Conservation (phyloP, 805 yeast species). For the Cyberlindnera americana region DNA sequence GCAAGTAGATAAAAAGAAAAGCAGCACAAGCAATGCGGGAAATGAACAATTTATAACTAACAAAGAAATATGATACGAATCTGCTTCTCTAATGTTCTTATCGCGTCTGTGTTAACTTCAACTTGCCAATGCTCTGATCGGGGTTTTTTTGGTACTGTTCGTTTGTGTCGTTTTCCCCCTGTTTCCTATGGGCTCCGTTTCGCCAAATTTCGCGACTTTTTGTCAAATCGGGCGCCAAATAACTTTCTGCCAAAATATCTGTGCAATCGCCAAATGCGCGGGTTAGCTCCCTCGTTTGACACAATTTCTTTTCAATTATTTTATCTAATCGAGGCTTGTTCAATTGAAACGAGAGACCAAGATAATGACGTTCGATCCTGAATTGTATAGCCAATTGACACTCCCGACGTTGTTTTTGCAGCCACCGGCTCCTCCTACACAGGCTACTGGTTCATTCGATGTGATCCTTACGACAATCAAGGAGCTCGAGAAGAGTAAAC, state of each 20-base stretch:
- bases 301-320: too few relatives aligned
- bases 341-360: background rate
- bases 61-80: too few relatives aligned
- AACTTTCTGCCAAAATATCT: too few relatives aligned
- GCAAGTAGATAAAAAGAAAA: background rate
- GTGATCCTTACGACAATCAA: constrained; percentile 5
- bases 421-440: constrained; percentile 9
- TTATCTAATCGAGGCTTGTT: background rate
- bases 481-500: background rate
- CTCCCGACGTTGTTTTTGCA: constrained; percentile 13
- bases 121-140: too few relatives aligned
- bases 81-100: background rate
- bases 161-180: constrained; percentile 1
- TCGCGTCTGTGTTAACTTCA: background rate
- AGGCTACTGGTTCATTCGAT: constrained; percentile 1
- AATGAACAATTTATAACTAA: too few relatives aligned
- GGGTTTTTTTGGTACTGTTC: background rate
- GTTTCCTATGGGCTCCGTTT: background rate
- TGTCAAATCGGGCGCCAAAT: too few relatives aligned
- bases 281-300: background rate
- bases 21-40: background rate
- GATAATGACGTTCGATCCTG: background rate
- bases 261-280: background rate
- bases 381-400: constrained; percentile 6
- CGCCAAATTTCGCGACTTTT: constrained; percentile 1